These are phyloP conservation scores for Neurospora sp. DNA, from an alignment of 2,329 filamentous ascomycete genomes.

Conservation along the genomic window DNA sequence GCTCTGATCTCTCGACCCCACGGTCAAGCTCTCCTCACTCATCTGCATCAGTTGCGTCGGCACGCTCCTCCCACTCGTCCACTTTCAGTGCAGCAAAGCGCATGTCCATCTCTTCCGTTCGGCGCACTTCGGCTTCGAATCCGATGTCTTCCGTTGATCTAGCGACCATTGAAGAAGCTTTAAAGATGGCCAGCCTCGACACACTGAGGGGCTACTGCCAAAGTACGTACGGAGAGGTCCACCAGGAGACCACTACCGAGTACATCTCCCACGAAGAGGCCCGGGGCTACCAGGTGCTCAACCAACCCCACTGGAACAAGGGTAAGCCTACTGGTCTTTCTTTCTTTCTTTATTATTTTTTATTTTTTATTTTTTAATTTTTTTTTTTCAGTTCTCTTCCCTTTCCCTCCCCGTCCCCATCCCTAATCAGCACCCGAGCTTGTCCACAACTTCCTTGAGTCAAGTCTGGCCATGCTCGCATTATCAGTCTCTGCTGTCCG, in stretches of 20 bases:
- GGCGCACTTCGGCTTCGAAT: slow-evolving; percentile 42
- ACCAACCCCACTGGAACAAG: slow-evolving; percentile 56
- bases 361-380: not conserved
- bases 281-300: slow-evolving; percentile 50
- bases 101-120: slow-evolving; percentile 37
- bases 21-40: slow-evolving; percentile 40
- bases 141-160: slow-evolving; percentile 49
- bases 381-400: not conserved
- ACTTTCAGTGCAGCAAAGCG: slow-evolving; percentile 36
- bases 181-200: slow-evolving; percentile 51
- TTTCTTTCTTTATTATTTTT: not conserved
- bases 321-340: slow-evolving; percentile 31
- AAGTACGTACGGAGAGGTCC: slow-evolving; percentile 44
- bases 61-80: slow-evolving; percentile 39
- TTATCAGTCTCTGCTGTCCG: not conserved
- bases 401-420: not conserved
- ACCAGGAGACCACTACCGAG: slow-evolving; percentile 43
- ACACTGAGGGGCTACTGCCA: slow-evolving; percentile 50
- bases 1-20: slow-evolving; percentile 43
- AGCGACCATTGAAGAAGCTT: slow-evolving; percentile 44
- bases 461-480: not conserved
- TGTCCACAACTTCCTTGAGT: not conserved
- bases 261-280: slow-evolving; percentile 43
- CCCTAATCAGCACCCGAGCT: no score
- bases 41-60: slow-evolving; percentile 36